These are phyloP conservation scores for Lentithecium fluviatile DNA, from an alignment of 495 filamentous ascomycete genomes.

Conservation along the genomic window DNA sequence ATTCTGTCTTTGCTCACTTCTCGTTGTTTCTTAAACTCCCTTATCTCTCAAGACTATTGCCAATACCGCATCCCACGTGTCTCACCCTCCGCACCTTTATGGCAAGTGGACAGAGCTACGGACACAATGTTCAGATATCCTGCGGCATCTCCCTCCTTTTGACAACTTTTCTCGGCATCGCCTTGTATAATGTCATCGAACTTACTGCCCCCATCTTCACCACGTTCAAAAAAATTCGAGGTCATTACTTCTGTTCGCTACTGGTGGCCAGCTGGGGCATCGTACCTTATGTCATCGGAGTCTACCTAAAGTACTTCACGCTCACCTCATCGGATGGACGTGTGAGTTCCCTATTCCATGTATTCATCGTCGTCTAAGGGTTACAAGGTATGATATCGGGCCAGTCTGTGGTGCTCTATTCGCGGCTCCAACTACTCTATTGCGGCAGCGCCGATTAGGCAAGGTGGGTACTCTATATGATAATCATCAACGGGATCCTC, in stretches of 20 bases:
- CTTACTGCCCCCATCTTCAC: neutral
- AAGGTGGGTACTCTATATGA: constrained; percentile 18
- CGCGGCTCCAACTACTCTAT: constrained; percentile 27
- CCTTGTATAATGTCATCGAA: constrained; percentile 7
- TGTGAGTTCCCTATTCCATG: neutral
- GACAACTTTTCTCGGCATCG: constrained; percentile 1
- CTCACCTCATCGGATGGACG: neutral
- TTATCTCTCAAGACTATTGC: too few relatives aligned
- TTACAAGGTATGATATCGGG: constrained; percentile 26
- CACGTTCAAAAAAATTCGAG: neutral
- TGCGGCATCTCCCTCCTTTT: too few relatives aligned
- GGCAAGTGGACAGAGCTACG: too few relatives aligned
- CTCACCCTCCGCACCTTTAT: too few relatives aligned
- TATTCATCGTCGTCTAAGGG: constrained; percentile 11
- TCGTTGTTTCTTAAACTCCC: too few relatives aligned
- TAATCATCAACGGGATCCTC: constrained; percentile 24
- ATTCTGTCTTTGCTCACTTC: too few relatives aligned
- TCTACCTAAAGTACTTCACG: neutral
- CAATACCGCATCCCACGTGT: too few relatives aligned
- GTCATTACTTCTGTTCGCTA: neutral
- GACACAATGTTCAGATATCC: too few relatives aligned
- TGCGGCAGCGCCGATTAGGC: constrained; percentile 6
- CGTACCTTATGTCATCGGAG: neutral
- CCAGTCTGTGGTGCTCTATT: constrained; percentile 32
- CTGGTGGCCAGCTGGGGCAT: constrained; percentile 7